phyloP scores from a whole-genome alignment of 495 filamentous ascomycete species.

The Penicillium soppii region DNA sequence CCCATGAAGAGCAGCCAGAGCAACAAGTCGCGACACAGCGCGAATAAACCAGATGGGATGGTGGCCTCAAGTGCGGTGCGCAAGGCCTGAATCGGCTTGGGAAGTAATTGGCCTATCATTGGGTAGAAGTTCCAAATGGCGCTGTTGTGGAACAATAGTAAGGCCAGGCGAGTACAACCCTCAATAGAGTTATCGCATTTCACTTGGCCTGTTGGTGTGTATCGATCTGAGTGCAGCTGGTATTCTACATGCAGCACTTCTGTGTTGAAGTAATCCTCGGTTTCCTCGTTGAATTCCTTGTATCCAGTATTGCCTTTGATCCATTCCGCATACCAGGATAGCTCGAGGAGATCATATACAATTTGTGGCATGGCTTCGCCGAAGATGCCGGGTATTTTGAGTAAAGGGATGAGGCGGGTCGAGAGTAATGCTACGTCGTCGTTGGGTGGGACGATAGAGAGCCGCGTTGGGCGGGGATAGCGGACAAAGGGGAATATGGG shows the following conservation, averaged over 20 bases:
- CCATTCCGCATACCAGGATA: slow-evolving; percentile 46
- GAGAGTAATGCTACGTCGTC: slow-evolving; percentile 36
- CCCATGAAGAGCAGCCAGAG: slow-evolving; percentile 46
- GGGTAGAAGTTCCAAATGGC: slow-evolving; percentile 50
- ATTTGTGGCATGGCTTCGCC: slow-evolving; percentile 30
- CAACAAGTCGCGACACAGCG: slow-evolving; percentile 37
- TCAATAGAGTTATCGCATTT: slow-evolving; percentile 52
- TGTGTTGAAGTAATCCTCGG: slow-evolving; percentile 47
- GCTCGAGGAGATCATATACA: slow-evolving; percentile 40
- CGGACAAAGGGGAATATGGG: slow-evolving; percentile 49
- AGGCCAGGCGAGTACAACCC: slow-evolving; percentile 43
- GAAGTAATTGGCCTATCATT: slow-evolving; percentile 36
- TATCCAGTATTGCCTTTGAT: slow-evolving; percentile 33
- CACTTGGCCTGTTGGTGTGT: slow-evolving; percentile 60
- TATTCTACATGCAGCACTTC: slow-evolving; percentile 48
- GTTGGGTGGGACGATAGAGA: slow-evolving; percentile 33
- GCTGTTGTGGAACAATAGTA: slow-evolving; percentile 47
- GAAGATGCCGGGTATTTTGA: slow-evolving; percentile 43
- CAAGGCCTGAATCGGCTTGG: slow-evolving; percentile 39
- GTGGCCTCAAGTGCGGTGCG: slow-evolving; percentile 37
- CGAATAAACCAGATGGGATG: slow-evolving; percentile 35
- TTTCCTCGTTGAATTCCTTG: slow-evolving; percentile 39
- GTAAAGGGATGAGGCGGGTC: slow-evolving; percentile 36
- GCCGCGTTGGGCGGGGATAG: slow-evolving; percentile 34
- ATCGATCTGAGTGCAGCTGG: slow-evolving; percentile 45